Base-by-base conservation (phyloP, 495 filamentous ascomycete species). In the Trichocladium antarcticum region DNA sequence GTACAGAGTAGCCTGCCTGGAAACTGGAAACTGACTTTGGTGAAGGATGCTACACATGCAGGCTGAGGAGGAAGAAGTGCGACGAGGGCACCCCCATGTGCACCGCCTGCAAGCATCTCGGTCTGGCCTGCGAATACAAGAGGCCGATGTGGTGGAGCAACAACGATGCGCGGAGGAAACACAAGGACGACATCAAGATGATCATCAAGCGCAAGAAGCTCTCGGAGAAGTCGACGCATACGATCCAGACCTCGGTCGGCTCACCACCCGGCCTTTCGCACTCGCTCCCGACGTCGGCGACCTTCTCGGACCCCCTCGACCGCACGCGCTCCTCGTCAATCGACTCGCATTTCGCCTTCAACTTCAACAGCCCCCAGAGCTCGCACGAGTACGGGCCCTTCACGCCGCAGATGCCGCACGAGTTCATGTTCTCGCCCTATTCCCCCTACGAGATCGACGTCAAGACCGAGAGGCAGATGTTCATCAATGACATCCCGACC, bases 191-290 rank as follows among this genome's bases (percentile, higher is more conserved):
- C 17, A 89, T 98, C 72, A 98, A 98, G 76, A 82, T 83, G 70
- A 87, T 89, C 66, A 98, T 98, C 71, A 94, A 94, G 77, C 80
- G 87, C 47, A 96, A 89, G 53, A 96, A 97, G 76, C 74, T 89
- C 51, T 78, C 83, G 34, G 90, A 97, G 69, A 92, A 95, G 77
- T 74, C 74, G 35, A 70, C 77, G 37, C 72, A 78, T 54, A 68
- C 67, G 50, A 76, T 76, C 53, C 72, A 74, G 60, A 74, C 68
- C 31, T 63, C 71, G 45, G 71, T 75, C 62, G 67, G 69, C 57
- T 83, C 84, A 38, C 86, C 86, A 43, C 86, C 86, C 22, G 84
- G 85, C 37, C 74, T 92, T 22, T 85, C 84, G 56, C 83, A 88
- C 64, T 90, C 86, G 22, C 65, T 87, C 21, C 85, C 85, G 55